Evolutionary conservation across 139 green algal species (phyloP).

Genomic region (Chlamydomonas sp.): DNA sequence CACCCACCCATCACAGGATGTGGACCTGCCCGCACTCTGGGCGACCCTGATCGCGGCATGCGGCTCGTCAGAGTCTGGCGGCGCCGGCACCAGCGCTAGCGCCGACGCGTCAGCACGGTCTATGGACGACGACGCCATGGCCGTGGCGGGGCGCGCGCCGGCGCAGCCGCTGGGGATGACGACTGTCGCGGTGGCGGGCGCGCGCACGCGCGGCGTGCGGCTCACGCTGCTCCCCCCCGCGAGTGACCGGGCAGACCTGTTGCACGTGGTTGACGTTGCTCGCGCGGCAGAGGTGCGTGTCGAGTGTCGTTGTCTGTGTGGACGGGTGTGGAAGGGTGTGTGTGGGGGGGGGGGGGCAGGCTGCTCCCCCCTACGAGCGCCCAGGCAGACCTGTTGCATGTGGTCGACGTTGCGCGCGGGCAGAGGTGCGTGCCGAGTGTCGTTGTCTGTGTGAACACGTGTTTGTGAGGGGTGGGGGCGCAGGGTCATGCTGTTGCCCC

Average conservation of each 20-base stretch:
- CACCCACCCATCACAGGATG: no score
- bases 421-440: constrained; percentile 15
- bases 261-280: constrained; percentile 58
- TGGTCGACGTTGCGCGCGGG: constrained; percentile 53
- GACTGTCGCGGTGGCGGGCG: constrained; percentile 36
- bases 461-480: constrained; percentile 19
- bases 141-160: no score
- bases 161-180: neutral
- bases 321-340: constrained; percentile 20
- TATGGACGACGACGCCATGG: no score
- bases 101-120: no score
- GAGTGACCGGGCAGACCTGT: constrained; percentile 33
- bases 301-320: no score
- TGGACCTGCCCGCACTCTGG: neutral
- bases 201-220: constrained; percentile 21
- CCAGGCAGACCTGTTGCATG: constrained; percentile 44
- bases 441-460: no score
- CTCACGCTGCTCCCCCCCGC: constrained; percentile 64
- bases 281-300: constrained; percentile 19
- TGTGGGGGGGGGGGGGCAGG: constrained; percentile 39
- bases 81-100: no score
- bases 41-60: neutral
- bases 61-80: no score
- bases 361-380: constrained; percentile 53
- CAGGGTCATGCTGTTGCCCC: constrained; percentile 62